These are phyloP conservation scores for Malassezia caprae DNA, from an alignment of 1,284 basidiomycete species.

Conservation along the genomic window DNA sequence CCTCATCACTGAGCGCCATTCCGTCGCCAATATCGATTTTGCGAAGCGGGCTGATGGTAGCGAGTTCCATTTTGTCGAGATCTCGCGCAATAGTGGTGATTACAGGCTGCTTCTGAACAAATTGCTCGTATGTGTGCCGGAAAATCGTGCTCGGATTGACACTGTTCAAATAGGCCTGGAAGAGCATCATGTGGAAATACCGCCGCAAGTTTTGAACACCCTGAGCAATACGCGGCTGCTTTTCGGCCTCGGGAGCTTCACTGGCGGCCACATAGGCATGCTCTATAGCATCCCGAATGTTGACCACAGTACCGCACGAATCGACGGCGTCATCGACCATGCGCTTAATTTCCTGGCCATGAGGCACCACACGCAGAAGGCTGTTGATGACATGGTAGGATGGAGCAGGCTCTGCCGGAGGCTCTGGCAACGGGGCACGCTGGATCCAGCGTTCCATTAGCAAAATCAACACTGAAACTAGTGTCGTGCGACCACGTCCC, in stretches of 20 bases:
- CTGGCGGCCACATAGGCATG: slow-evolving; percentile 64
- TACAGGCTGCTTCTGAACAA: slow-evolving; percentile 54
- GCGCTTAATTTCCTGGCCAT: slow-evolving; percentile 73
- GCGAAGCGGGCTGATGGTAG: slow-evolving; percentile 74
- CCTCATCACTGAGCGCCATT: slow-evolving; percentile 57
- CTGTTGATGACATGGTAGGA: slow-evolving; percentile 60
- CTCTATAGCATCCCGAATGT: slow-evolving; percentile 79
- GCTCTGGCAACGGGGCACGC: neutral
- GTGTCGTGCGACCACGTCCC: slow-evolving; percentile 81
- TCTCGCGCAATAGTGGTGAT: slow-evolving; percentile 94
- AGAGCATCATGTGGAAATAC: slow-evolving; percentile 84
- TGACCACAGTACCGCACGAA: slow-evolving; percentile 65
- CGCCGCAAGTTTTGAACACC: slow-evolving; percentile 34
- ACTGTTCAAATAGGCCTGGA: slow-evolving; percentile 85
- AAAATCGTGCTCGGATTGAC: slow-evolving; percentile 59
- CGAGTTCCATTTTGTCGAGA: slow-evolving; percentile 65
- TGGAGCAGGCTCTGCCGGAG: neutral
- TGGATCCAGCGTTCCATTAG: slow-evolving; percentile 49
- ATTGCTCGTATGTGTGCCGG: slow-evolving; percentile 34
- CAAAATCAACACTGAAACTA: slow-evolving; percentile 75
- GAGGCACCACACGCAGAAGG: slow-evolving; percentile 78
- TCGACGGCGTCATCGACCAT: slow-evolving; percentile 86
- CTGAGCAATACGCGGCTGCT: slow-evolving; percentile 54
- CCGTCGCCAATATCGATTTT: slow-evolving; percentile 54
- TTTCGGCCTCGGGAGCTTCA: slow-evolving; percentile 62